Percentiles rank a stretch among this genome's conserved stretches.
Evolutionary conservation across 1,139 yeast genomes (phyloP).

Genomic region (Diutina pseudorugosa): DNA sequence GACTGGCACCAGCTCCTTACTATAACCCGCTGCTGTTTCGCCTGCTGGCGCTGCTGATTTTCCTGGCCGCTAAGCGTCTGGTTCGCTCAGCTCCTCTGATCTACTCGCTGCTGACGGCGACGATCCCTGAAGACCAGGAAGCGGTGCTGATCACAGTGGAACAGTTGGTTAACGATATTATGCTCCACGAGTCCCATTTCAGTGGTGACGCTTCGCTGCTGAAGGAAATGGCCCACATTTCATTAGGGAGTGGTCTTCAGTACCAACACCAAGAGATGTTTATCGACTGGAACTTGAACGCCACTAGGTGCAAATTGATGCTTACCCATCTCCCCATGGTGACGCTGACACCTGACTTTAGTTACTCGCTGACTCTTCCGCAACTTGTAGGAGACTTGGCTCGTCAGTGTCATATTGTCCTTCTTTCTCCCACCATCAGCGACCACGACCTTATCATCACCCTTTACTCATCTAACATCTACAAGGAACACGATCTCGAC

Average conservation of each 20-base stretch:
- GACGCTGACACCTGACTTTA: conserved; percentile 25
- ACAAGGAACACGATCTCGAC: conserved; percentile 38
- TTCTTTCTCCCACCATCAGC: conserved; percentile 29
- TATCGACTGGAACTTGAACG: conserved; percentile 38
- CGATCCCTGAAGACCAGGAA: conserved; percentile 36
- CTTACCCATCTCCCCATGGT: conserved; percentile 27
- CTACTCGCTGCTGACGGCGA: conserved; percentile 31
- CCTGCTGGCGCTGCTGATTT: conserved; percentile 21
- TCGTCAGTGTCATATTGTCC: conserved; percentile 25
- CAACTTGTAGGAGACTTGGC: conserved; percentile 35
- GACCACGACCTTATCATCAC: conserved; percentile 33
- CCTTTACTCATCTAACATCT: conserved; percentile 29
- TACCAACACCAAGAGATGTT: conserved; percentile 31
- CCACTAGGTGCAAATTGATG: conserved; percentile 32
- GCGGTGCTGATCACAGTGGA: conserved; percentile 33
- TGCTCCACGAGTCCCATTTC: conserved; percentile 24
- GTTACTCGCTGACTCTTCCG: conserved; percentile 25
- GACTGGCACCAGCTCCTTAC: conserved; percentile 22
- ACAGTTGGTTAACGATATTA: conserved; percentile 32
- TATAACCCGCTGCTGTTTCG: conserved; percentile 13
- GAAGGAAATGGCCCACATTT: conserved; percentile 23
- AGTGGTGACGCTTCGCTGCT: neutral
- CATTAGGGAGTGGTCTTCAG: conserved; percentile 27
- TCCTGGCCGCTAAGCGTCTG: conserved; percentile 26
- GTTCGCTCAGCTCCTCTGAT: conserved; percentile 34